Evolutionary conservation across 2,329 filamentous ascomycete genomes (phyloP).

Genomic region (Pseudocercospora fuligena): DNA sequence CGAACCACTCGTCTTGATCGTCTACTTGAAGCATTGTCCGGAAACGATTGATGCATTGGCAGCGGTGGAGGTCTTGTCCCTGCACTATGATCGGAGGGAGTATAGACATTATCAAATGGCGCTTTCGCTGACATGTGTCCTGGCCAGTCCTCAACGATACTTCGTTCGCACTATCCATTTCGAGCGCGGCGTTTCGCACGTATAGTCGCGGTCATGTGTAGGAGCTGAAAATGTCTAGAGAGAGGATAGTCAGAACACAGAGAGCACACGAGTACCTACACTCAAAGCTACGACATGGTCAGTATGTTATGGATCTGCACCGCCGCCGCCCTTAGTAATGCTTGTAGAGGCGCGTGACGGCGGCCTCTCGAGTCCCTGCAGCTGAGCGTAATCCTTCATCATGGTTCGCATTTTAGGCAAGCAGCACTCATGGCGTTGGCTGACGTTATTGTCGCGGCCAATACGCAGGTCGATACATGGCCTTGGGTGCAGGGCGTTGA

Average conservation of each 20-base stretch:
- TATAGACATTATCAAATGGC: neutral
- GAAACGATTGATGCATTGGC: neutral
- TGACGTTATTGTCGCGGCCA: neutral
- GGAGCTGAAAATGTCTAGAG: neutral
- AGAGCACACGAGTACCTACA: neutral
- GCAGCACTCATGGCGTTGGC: neutral
- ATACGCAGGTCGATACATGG: neutral
- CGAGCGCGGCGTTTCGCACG: neutral
- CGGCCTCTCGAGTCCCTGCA: constrained; percentile 8
- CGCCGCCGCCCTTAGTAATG: constrained; percentile 5
- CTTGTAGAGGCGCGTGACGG: constrained; percentile 10
- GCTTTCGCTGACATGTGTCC: neutral
- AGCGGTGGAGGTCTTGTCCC: neutral
- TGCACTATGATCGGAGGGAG: neutral
- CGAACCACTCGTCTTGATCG: constrained; percentile 19
- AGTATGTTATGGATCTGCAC: neutral
- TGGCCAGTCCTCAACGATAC: neutral
- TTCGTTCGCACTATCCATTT: neutral
- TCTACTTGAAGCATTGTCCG: constrained; percentile 6
- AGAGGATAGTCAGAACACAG: neutral
- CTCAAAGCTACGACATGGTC: neutral
- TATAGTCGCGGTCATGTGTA: neutral
- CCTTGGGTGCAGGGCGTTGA: neutral
- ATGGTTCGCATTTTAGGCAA: neutral
- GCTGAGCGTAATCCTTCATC: neutral